Conservation (phyloP, 345 rosid species). For the Eucalyptus pauciflora region DNA sequence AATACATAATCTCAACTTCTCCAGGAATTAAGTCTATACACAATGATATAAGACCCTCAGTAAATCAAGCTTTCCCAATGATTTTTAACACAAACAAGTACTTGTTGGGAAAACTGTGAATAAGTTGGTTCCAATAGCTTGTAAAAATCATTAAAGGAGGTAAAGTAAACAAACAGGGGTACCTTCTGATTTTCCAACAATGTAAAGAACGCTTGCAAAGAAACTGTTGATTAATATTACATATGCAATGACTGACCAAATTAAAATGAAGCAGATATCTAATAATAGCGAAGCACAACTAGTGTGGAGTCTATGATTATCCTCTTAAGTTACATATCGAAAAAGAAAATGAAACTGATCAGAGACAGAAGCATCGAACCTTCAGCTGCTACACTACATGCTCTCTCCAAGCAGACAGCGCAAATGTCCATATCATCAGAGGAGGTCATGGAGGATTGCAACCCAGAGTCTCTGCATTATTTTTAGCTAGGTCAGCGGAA, state of each 20-base stretch:
- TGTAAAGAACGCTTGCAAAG: neutral
- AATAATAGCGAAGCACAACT: neutral
- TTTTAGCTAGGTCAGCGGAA: conserved; percentile 5
- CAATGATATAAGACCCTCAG: neutral
- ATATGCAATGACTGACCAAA: neutral
- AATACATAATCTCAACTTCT: neutral
- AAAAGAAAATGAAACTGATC: neutral
- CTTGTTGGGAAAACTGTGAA: neutral
- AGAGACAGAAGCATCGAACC: conserved; percentile 25
- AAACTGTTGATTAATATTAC: neutral
- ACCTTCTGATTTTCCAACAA: neutral
- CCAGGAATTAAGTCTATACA: neutral
- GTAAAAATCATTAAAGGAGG: neutral
- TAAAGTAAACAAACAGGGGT: neutral
- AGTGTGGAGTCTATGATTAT: neutral
- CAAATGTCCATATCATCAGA: conserved; percentile 77
- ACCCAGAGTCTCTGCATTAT: conserved; percentile 46
- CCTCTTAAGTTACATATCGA: neutral
- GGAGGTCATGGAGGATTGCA: conserved; percentile 46
- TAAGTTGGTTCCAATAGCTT: neutral
- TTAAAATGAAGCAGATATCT: neutral
- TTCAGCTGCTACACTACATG: conserved; percentile 88
- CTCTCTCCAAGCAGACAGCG: conserved; percentile 92
- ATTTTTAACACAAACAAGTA: neutral
- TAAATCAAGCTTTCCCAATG: neutral